Evolutionary conservation across 805 yeast species (phyloP), one percentile per base, ranked within the genome.

Genomic region (Hanseniaspora lachancei): DNA sequence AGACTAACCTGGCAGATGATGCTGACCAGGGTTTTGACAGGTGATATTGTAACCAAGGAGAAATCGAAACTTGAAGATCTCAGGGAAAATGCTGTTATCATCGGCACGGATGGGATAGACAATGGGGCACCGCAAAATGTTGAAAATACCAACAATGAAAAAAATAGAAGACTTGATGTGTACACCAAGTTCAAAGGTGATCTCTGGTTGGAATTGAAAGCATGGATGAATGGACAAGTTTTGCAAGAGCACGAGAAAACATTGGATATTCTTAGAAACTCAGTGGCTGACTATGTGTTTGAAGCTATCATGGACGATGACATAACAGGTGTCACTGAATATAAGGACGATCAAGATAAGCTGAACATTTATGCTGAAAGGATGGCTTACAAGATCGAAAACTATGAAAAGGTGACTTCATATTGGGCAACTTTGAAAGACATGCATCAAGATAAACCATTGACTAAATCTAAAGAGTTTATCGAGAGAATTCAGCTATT

Each of bases 1-100:
- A 75, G 97, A 49, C 72, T 89, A 13, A 96, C 89, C 69, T 93
- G 98, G 98, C 97, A 93, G 68, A 79, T 91, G 0, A 88, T 93
- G 95, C 74, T 93, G 49, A 77, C 86, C 12, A 77, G 89, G 2
- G 97, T 93, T 3, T 76, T 93, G 38, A 91, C 95, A 2, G 97
- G 98, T 61, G 97, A 93, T 68, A 95, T 93, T 54, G 89, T 93
- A 21, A 78, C 84, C 38, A 83, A 91, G 13, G 98, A 93, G 64
- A 93, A 91, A 69, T 82, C 86, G 4, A 82, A 82, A 67, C 74
- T 86, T 55, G 80, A 78, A 16, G 77, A 76, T 53, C 81, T 74
- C 57, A 61, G 60, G 15, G 64, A 62, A 49, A 61, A 61, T 38
- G 60, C 62, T 4, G 9, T 46, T 15, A 18, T 46, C 9, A 62